Conservation (phyloP, 2,329 filamentous ascomycete species). For the Calonectria hongkongensis region DNA sequence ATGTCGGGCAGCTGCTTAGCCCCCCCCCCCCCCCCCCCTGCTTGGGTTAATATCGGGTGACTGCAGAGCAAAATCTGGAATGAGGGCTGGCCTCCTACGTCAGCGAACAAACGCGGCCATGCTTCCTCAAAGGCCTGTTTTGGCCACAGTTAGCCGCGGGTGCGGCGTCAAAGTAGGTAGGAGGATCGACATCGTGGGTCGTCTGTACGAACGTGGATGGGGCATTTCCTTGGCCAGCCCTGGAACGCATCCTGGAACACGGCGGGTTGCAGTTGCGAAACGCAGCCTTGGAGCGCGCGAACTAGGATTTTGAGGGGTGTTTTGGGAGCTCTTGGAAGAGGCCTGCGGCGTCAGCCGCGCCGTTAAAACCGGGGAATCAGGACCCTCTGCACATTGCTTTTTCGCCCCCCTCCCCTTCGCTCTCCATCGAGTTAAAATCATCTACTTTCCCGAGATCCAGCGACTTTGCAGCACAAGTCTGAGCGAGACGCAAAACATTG, state of each 20-base stretch:
- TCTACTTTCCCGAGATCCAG: slow-evolving; percentile 1
- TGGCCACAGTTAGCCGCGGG: slow-evolving; percentile 38
- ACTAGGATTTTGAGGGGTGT: slow-evolving; percentile 33
- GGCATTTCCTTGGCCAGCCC: slow-evolving; percentile 40
- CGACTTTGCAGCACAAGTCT: slow-evolving; percentile 13
- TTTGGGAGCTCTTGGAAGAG: slow-evolving; percentile 31
- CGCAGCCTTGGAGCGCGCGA: slow-evolving; percentile 37
- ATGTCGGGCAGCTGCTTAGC: slow-evolving; percentile 22
- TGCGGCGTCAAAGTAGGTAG: slow-evolving; percentile 48
- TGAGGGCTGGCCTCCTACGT: slow-evolving; percentile 1
- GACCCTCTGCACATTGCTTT: slow-evolving; percentile 40
- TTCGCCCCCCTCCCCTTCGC: background rate
- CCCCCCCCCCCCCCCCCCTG: background rate
- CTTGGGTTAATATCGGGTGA: slow-evolving; percentile 3
- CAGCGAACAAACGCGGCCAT: slow-evolving; percentile 18
- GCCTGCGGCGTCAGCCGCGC: slow-evolving; percentile 46
- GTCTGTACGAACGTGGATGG: slow-evolving; percentile 26
- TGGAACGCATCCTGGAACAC: slow-evolving; percentile 43
- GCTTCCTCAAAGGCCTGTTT: slow-evolving; percentile 17
- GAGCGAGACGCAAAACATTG: slow-evolving; percentile 25
- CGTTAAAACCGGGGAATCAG: slow-evolving; percentile 42
- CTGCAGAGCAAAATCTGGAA: slow-evolving; percentile 22
- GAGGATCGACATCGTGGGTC: slow-evolving; percentile 49
- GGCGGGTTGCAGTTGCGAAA: slow-evolving; percentile 48
- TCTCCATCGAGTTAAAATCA: slow-evolving; percentile 7